Evolutionary conservation across 345 rosid genomes (phyloP), one percentile per base, ranked within the genome.

Genomic region (Eucalyptus polybractea): DNA sequence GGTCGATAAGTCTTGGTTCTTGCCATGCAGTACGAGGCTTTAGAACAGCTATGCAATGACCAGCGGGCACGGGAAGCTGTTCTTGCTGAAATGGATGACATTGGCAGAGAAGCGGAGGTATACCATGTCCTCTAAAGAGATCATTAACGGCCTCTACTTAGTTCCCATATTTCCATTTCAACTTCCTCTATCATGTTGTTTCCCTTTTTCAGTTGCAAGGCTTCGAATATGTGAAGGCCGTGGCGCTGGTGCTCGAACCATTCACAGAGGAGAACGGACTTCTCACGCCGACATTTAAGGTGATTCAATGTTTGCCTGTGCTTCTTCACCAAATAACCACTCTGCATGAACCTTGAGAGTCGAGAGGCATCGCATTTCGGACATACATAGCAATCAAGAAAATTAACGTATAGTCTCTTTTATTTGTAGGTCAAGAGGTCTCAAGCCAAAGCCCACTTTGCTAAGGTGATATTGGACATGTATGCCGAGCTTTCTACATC

Each of bases 271-370:
- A 97, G 92, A 96, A 95, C 89, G 99, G 95, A 27, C 96, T 97
- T 53, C 94, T 97, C 31, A 97, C 99, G 53, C 97, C 98, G 54
- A 97, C 99, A 60, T 96, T 96, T 88, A 96, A 96, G 96, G 99
- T 96, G 92, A 88, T 53, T 24, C 53, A n/a, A 33, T 10, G 58
- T 50, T 50, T 56, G 69, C 50, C 40, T 12, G 49, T 29, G 24
- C 49, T 80, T 88, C 53, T 80, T 87, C 53, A 50, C 88, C 89
- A 54, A 54, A 33, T n/a, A 45, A 33, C 15, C n/a, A 76, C 65
- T 60, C 47, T 9, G 40, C 27, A 21, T 40, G 85, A 40, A 40
- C 47, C 44, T 72, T 2, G 4, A 67, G 24, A 67, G 80, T 69
- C 40, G 25, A 69, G 42, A 69, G 80, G 19, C 80, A 12, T 72